Base-by-base conservation (phyloP, 306 rosid genomes). In the Vicia faba region DNA sequence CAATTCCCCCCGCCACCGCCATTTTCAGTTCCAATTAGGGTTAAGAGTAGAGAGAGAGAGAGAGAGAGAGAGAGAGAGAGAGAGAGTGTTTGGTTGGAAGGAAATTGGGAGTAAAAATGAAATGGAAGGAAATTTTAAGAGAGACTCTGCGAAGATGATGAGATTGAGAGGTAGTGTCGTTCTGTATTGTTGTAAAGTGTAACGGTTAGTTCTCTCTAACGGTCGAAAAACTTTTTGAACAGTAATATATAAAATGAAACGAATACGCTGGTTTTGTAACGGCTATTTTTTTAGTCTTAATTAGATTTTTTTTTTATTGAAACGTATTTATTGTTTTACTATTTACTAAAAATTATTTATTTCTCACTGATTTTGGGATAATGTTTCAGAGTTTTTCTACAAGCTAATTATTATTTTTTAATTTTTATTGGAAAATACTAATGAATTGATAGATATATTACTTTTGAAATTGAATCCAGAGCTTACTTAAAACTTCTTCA, bases 1-100 rank as follows among this genome's bases (percentile, higher is more conserved):
- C 63, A 20, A 76, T 64, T 79, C 77, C 89, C 41, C 81, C 97
- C 4, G 77, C 68, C 74, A 76, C 72, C 6, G 84, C 77, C 88
- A 83, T 82, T 29, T 65, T 0, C 0, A 20, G 11, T 60, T 55
- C 67, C 55, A 49, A 25, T 51, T 58, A 35, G 75, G 68, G 61
- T 61, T 73, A 68, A 58, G 41, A 54, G 39, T 4, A 19, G 4
- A 14, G 8, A 1, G 7, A 11, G n/a, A n/a, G n/a, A n/a, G n/a
- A n/a, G n/a, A n/a, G n/a, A n/a, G n/a, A 26, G 40, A 45, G 6
- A 2, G 39, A 40, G 16, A 26, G 60, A 45, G 70, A 36, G 70
- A 4, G 64, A 1, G 65, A 26, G 16, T 33, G 18, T 2, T 3
- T 38, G 48, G 35, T 35, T 31, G n/a, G 7, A n/a, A 18, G 36